Conservation (phyloP, 1,284 basidiomycete genomes). For the Caloboletus inedulis region DNA sequence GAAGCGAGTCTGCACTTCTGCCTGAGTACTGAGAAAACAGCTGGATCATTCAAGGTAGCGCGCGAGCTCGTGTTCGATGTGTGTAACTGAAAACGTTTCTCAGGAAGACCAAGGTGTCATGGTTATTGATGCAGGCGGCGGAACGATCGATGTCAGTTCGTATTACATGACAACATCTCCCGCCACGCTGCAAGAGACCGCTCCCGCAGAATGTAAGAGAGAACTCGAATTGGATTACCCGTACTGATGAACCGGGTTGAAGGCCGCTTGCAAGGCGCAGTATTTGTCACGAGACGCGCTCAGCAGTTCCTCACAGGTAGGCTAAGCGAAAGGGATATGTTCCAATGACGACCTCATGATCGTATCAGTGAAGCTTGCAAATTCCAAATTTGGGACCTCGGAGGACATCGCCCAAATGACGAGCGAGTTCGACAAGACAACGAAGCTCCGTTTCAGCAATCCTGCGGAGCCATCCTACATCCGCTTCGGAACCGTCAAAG, state of each 20-base stretch:
- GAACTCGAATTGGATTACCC: neutral
- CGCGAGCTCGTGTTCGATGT: neutral
- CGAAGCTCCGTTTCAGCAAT: conserved; percentile 42
- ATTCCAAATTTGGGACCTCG: conserved; percentile 35
- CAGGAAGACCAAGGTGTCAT: conserved; percentile 39
- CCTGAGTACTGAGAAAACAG: conserved; percentile 38
- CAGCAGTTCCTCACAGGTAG: conserved; percentile 31
- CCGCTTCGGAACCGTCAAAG: conserved; percentile 39
- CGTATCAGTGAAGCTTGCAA: conserved; percentile 32
- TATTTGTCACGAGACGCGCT: conserved; percentile 37
- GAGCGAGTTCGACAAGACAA: conserved; percentile 38
- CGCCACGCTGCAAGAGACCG: conserved; percentile 31
- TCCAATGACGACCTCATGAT: neutral
- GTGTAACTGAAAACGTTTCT: conserved; percentile 5
- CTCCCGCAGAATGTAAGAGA: conserved; percentile 33
- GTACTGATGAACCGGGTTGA: conserved; percentile 7
- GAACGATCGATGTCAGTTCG: conserved; percentile 43
- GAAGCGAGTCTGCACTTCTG: conserved; percentile 51
- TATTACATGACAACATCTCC: conserved; percentile 29
- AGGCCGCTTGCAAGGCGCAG: conserved; percentile 36
- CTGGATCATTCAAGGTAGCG: conserved; percentile 38
- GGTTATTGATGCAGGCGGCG: conserved; percentile 52
- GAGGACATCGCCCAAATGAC: conserved; percentile 38
- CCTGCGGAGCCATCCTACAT: conserved; percentile 37
- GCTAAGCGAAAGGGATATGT: neutral